Conservation (phyloP, 2,329 filamentous ascomycete species). For the Xylariomycetidae sp. region DNA sequence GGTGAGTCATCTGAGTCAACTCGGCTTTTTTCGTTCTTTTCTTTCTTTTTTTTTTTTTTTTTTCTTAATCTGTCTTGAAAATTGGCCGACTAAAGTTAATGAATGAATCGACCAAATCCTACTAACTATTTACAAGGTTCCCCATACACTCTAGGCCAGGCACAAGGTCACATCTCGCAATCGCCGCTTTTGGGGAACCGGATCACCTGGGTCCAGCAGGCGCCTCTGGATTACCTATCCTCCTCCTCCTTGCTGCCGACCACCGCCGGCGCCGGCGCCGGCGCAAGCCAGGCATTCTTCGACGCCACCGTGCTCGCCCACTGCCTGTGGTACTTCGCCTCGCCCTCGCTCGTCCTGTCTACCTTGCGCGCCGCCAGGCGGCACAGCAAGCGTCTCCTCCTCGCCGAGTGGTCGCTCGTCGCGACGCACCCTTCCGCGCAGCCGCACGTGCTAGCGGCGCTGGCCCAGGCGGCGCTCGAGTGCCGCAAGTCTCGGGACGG, state of each 20-base stretch:
- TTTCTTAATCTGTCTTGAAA: too few relatives aligned
- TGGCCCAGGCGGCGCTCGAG: constrained; percentile 11
- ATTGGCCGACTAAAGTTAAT: too few relatives aligned
- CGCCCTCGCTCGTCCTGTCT: constrained; percentile 6
- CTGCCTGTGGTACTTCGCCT: constrained; percentile 11
- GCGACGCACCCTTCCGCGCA: constrained; percentile 6
- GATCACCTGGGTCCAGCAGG: constrained; percentile 4
- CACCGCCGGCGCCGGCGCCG: too few relatives aligned
- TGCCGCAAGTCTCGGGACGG: constrained; percentile 5
- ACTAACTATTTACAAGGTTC: too few relatives aligned
- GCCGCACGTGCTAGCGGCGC: constrained; percentile 12
- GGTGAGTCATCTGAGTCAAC: too few relatives aligned
- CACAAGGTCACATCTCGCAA: constrained; percentile 10
- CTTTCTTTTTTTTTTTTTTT: too few relatives aligned
- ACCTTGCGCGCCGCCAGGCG: constrained; percentile 10
- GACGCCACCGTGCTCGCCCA: constrained; percentile 9
- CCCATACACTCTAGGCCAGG: constrained; percentile 10
- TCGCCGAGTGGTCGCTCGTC: constrained; percentile 12
- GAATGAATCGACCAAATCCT: too few relatives aligned
- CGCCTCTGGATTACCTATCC: constrained; percentile 3
- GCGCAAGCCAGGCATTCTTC: constrained; percentile 4
- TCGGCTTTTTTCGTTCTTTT: too few relatives aligned
- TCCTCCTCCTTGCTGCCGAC: constrained; percentile 15
- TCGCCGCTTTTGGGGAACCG: constrained; percentile 5
- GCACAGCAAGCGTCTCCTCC: constrained; percentile 11